Base-by-base conservation (phyloP, 179 eudicot genomes). In the Beta lomatogona region DNA sequence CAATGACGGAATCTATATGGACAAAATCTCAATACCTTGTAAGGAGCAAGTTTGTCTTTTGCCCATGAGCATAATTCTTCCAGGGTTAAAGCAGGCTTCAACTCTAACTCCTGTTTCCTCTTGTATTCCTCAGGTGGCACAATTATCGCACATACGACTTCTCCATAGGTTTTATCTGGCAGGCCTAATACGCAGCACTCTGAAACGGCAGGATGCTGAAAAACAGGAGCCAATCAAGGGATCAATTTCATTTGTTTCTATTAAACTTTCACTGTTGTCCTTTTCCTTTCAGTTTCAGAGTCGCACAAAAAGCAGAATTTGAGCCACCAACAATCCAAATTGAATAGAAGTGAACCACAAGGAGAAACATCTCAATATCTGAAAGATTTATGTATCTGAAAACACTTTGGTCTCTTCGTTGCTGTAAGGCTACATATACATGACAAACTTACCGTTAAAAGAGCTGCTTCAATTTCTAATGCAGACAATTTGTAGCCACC, bases 401-500 rank as follows among this genome's bases (percentile, higher is more conserved):
- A 15, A 6, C 50, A 57, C 55, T 61, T 46, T 31, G 68, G 22
- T 36, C 31, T 46, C 65, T 14, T 79, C 15, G 28, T 21, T 46
- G 25, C 44, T 59, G 15, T 63, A 16, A 44, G 65, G 21, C 52
- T 48, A 48, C 57, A 2, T 10, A 76, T 57, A 36, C 58, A 69
- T 46, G 54, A 76, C 9, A 71, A 79, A 78, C 86, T 85, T 80
- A 90, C 99, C 97, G 94, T 95, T 74, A 97, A 78, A 61, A 97
- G 94, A 84, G 84, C 84, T 75, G 99, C 95, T 88, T 97, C 99
- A 78, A 97, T 97, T 84, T 97, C 99, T 84, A 97, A 88, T 75
- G 99, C 98, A 13, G 99, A 97, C 80, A 97, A 85, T 84, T 97
- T 97, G 89, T 94, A 97, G 77, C 99, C 99, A 71, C 99, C 99